Evolutionary conservation across 2,329 filamentous ascomycete genomes (phyloP).

Genomic region (Aotearoamyces nothofagi): DNA sequence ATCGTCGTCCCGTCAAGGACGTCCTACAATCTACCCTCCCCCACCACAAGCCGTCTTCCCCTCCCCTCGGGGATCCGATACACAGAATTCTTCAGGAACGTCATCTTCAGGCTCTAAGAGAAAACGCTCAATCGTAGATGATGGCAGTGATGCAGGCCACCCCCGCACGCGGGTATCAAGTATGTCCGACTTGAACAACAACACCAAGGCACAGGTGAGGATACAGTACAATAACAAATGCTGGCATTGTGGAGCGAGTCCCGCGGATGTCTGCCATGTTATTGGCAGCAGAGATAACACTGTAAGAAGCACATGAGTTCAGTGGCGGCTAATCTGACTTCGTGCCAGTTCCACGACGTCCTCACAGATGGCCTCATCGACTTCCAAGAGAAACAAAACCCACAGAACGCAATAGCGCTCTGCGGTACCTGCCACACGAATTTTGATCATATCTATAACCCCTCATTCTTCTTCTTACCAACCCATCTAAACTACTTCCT

Average conservation of each 20-base stretch:
- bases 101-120: conserved; percentile 8
- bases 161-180: conserved; percentile 7
- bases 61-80: no score
- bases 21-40: conserved; percentile 6
- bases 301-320: conserved; percentile 6
- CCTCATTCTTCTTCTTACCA: conserved; percentile 10
- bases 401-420: conserved; percentile 9
- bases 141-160: conserved; percentile 7
- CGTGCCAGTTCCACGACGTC: conserved; percentile 7
- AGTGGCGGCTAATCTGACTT: conserved; percentile 7
- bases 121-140: conserved; percentile 8
- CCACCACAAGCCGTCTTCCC: conserved; percentile 7
- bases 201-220: conserved; percentile 6
- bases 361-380: conserved; percentile 9
- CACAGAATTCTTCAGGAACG: conserved; percentile 7
- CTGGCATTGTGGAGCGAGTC: conserved; percentile 9
- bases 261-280: conserved; percentile 9
- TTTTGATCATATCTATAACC: conserved; percentile 8
- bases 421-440: conserved; percentile 9
- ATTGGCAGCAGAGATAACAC: conserved; percentile 9
- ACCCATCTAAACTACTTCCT: conserved; percentile 10
- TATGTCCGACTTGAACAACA: conserved; percentile 10
- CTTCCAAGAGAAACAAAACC: conserved; percentile 8
- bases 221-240: conserved; percentile 9
- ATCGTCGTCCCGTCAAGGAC: conserved; percentile 6